phyloP scores from a whole-genome alignment of 768 basidiomycete species.

The Lactifluus subvellereus region DNA sequence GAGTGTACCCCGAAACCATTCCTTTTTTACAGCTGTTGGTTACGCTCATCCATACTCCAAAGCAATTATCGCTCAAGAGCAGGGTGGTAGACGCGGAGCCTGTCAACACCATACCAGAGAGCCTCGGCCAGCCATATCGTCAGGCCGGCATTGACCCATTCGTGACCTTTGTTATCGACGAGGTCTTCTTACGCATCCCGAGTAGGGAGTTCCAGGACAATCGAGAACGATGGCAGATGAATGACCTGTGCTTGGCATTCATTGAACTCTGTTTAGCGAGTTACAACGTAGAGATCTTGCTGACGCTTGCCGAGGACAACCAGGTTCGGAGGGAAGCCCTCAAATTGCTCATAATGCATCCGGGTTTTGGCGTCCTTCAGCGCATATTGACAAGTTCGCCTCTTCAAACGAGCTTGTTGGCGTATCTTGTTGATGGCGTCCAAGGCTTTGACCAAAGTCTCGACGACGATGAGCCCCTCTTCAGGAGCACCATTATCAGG shows the following conservation, averaged over 20 bases:
- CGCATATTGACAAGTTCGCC: slow-evolving; percentile 67
- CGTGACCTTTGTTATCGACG: slow-evolving; percentile 81
- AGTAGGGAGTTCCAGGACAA: slow-evolving; percentile 68
- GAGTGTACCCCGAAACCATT: slow-evolving; percentile 81
- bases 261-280: slow-evolving; percentile 78
- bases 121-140: slow-evolving; percentile 74
- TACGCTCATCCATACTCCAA: slow-evolving; percentile 79
- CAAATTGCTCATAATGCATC: slow-evolving; percentile 59
- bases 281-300: slow-evolving; percentile 72
- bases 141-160: slow-evolving; percentile 78
- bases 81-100: slow-evolving; percentile 53
- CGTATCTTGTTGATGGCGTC: slow-evolving; percentile 76
- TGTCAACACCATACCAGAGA: slow-evolving; percentile 72
- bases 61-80: slow-evolving; percentile 58
- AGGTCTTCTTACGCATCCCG: slow-evolving; percentile 74
- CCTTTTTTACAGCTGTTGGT: slow-evolving; percentile 80
- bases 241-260: slow-evolving; percentile 78
- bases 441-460: slow-evolving; percentile 68
- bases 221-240: slow-evolving; percentile 80
- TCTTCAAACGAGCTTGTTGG: slow-evolving; percentile 67
- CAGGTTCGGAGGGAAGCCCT: slow-evolving; percentile 48
- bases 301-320: slow-evolving; percentile 51
- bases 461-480: slow-evolving; percentile 63
- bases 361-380: slow-evolving; percentile 82
- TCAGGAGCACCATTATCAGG: slow-evolving; percentile 70